Evolutionary conservation across 192 early-diverging fungal species (phyloP), one percentile per base, ranked within the genome.

Genomic region (Coemansia sp.): DNA sequence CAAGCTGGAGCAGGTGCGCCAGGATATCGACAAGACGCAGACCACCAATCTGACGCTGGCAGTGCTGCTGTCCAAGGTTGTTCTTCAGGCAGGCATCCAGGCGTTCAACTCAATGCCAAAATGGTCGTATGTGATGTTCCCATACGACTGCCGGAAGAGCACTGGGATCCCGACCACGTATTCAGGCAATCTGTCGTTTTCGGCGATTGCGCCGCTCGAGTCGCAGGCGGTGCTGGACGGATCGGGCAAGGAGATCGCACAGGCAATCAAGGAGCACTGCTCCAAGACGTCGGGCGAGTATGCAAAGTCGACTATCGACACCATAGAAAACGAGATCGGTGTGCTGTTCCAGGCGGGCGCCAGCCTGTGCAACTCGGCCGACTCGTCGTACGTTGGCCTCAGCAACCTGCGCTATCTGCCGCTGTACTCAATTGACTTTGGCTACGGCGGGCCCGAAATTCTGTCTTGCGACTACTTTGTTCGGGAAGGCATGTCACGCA

Each of bases 391-490:
- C 40, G 20, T 76, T 8, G 66, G 73, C 7, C 41, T 69, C 23
- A 52, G 39, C 19, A 58, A 58, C 34, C 20, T 76, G 30, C 57
- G 73, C 20, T 65, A 69, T 20, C 52, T 76, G 62, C 58, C 61
- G 9, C 43, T 69, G 26, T 22, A 58, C 17, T 28, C 50, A 11
- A 50, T 76, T 26, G 73, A 76, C 26, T 76, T 76, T 69, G 73
- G 73, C 29, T 61, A 45, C 28, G 73, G 73, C 2, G 17, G 29
- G 11, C 73, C 73, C 0, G 52, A 36, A 3, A 53, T 76, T 27
- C 17, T 62, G 46, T 47, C 62, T 2, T 64, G 67, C 26, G 54
- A 53, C 47, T 69, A 69, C 40, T 69, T 23, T 23, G 44, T 34
- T 35, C 52, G 56, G 20, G 73, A 76, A 3, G 73, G 73, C 3